Evolutionary conservation across 345 rosid genomes (phyloP), one percentile per base, ranked within the genome.

Genomic region (Bruguiera sexangula): DNA sequence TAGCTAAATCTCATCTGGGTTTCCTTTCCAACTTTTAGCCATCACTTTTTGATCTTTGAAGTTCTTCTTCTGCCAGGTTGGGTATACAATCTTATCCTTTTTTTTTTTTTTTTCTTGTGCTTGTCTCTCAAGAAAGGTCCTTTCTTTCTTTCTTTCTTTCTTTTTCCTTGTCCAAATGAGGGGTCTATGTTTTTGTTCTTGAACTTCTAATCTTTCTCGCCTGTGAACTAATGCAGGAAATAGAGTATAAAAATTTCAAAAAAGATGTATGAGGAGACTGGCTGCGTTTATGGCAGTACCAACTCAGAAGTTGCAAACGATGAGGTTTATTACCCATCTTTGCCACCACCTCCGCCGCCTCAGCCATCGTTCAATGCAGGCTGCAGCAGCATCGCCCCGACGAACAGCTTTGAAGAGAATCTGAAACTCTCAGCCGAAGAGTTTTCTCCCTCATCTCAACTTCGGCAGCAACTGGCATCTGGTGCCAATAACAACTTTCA

Each of bases 191-290:
- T 36, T 39, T 39, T 39, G 48, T 39, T 39, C 4, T 39, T 39
- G 48, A 10, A 39, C 48, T 39, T 39, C 11, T 39, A 11, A 39
- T 39, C 46, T 37, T 9, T 37, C 46, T 37, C 46, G 24, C 53
- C 2, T 18, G 6, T 0, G 1, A 32, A 32, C 16, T 21, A 24
- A 16, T 18, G 66, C 20, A 34, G 50, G 15, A 11, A 18, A 22
- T 21, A 69, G 30, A 48, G 27, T 43, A 0, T 43, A 46, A 53
- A 37, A 56, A 20, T 20, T 20, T 11, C 58, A 37, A 18, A 11
- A 73, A 77, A 67, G 13, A 82, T 82, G 93, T 78, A 75, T 63
- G 84, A 74, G 39, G 82, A 82, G 62, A 78, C 69, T 31, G 84
- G 64, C 63, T 82, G 77, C 63, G 86, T 79, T 77, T 85, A 82